Conservation (phyloP, 345 rosid genomes). For the Eucalyptus regnans region DNA sequence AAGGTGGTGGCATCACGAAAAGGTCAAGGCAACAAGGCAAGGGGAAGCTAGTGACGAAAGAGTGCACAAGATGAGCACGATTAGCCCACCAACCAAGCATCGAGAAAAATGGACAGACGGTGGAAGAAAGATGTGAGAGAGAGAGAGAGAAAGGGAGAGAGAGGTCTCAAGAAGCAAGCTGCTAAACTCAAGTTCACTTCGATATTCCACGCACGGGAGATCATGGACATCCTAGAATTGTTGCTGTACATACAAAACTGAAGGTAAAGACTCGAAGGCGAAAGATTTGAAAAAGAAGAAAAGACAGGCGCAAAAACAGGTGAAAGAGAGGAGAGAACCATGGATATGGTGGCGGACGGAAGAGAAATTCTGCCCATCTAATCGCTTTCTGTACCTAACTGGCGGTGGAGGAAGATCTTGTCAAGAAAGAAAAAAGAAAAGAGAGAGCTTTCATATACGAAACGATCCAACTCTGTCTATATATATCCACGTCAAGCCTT, state of each 20-base stretch:
- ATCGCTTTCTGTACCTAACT: neutral
- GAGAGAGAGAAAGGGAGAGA: neutral
- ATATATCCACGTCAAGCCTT: neutral
- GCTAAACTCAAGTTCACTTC: neutral
- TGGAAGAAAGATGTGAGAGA: neutral
- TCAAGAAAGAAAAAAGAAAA: neutral
- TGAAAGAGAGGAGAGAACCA: neutral
- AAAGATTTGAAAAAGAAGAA: neutral
- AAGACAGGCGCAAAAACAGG: neutral
- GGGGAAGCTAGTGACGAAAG: neutral
- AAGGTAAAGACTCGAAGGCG: neutral
- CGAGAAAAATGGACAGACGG: neutral
- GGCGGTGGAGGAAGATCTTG: neutral
- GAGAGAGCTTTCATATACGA: neutral
- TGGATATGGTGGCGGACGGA: neutral
- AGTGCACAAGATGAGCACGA: neutral
- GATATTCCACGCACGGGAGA: neutral
- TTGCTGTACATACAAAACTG: neutral
- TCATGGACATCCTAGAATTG: neutral
- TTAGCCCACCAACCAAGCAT: neutral
- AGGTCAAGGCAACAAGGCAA: neutral
- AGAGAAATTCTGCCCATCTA: constrained; percentile 5
- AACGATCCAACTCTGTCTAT: neutral
- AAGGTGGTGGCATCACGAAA: neutral
- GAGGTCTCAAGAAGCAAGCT: neutral